phyloP scores from a whole-genome alignment of 2,329 filamentous ascomycete genomes.

The Colletotrichum kahawae region DNA sequence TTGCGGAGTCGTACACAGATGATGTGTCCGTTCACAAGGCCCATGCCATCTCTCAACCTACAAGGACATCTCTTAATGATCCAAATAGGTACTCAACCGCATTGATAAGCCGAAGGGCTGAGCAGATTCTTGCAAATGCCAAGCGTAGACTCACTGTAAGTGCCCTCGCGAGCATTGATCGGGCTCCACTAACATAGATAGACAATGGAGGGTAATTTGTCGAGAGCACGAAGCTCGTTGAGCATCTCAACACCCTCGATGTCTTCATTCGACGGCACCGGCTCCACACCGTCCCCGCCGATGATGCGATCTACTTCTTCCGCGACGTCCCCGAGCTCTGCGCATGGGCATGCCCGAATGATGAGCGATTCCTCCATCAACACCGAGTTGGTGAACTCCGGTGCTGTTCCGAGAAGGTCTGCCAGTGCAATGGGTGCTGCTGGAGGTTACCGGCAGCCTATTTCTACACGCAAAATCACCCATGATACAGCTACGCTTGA shows the following conservation, averaged over 20 bases:
- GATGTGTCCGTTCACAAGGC: conserved; percentile 42
- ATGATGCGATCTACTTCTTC: conserved; percentile 40
- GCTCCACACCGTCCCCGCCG: conserved; percentile 58
- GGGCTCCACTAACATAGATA: conserved; percentile 41
- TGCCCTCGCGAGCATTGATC: not conserved
- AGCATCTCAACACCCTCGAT: conserved; percentile 44
- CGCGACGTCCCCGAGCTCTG: conserved; percentile 26
- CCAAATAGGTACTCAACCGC: conserved; percentile 71
- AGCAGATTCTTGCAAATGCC: conserved; percentile 90
- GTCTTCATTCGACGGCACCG: conserved; percentile 46
- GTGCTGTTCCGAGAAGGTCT: conserved; percentile 56
- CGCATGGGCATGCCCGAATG: conserved; percentile 61
- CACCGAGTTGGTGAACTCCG: conserved; percentile 17
- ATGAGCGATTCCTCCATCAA: conserved; percentile 58
- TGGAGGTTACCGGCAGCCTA: conserved; percentile 60
- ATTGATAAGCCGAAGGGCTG: conserved; percentile 80
- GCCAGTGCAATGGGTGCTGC: conserved; percentile 68
- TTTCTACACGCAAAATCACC: conserved; percentile 47
- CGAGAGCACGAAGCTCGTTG: conserved; percentile 75
- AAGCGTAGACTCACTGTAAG: conserved; percentile 87
- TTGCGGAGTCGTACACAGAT: conserved; percentile 61
- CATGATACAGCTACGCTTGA: conserved; percentile 47
- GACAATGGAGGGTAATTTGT: conserved; percentile 94
- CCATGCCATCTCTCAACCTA: conserved; percentile 28
- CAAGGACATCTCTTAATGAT: conserved; percentile 30